Base-by-base conservation (phyloP, 805 yeast species). In the Torulaspora microellipsoides region DNA sequence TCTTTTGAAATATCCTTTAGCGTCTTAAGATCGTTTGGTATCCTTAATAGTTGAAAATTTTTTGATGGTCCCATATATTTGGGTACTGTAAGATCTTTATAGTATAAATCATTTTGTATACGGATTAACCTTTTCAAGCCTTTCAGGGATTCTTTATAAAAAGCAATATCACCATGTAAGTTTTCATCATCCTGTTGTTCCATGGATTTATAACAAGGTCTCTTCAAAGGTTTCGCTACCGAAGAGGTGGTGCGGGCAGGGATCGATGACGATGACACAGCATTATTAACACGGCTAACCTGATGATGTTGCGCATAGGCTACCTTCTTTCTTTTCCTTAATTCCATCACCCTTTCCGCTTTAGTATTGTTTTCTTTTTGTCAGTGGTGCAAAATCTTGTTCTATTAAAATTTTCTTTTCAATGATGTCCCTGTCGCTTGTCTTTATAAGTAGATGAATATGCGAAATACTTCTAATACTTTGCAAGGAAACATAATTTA, bases 401-500 rank as follows among this genome's bases (percentile, higher is more conserved):
- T 15, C 30, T 10, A 35, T 31, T 27, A 41, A 23, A 12, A 41
- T 27, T 28, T 36, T 15, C 20, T 34, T 13, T 9, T 35, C 45
- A 15, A 41, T 31, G 32, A 31, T 23, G 28, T 41, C 33, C 17
- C 8, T 35, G 25, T 43, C 31, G 15, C 15, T 17, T 31, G 36
- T 34, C 34, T 66, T 72, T 10, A 84, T 50, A 25, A 84, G 55
- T 2, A 83, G 76, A 61, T 84, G 93, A n/a, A 83, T 65, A 57
- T 84, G 93, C 17, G 88, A 81, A 29, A 84, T 67, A 27, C 76
- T 70, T 50, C 69, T 73, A 5, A 85, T 81, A 58, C 88, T 81
- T 58, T 85, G 93, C 32, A 85, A 60, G 6, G 74, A 70, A 7
- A 81, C 75, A 77, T 85, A 83, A 58, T 85, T 85, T 51, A 83